Percentiles rank a stretch among this genome's conserved stretches.
phyloP scores from a whole-genome alignment of 805 yeast genomes.

The Brettanomyces naardenensis region DNA sequence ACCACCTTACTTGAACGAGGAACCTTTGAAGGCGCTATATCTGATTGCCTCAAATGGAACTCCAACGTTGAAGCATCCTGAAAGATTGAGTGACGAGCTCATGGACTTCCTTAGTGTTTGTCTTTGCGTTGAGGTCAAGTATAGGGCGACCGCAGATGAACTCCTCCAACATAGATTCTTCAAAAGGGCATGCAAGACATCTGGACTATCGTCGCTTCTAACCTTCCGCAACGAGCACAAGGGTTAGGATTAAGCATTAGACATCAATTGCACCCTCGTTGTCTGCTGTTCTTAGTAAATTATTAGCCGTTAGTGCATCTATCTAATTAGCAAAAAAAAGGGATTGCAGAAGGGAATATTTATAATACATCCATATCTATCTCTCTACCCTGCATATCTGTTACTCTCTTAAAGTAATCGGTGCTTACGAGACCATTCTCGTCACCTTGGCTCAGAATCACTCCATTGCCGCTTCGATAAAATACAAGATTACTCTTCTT shows the following conservation, averaged over 20 bases:
- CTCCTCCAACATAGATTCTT: conserved; percentile 70
- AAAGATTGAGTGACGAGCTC: conserved; percentile 60
- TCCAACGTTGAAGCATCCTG: conserved; percentile 84
- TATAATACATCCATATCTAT: conserved; percentile 3
- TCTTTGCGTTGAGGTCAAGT: conserved; percentile 87
- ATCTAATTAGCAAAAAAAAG: no score
- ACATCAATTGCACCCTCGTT: no score
- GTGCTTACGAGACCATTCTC: conserved; percentile 41
- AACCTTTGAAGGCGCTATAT: conserved; percentile 88
- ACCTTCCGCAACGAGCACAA: conserved; percentile 24
- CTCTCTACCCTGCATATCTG: conserved; percentile 12
- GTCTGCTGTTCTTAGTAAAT: no score
- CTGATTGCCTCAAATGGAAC: conserved; percentile 96
- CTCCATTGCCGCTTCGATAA: conserved; percentile 65
- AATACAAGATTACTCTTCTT: conserved; percentile 38
- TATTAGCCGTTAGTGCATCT: no score
- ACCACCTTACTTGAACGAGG: conserved; percentile 95
- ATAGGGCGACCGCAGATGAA: conserved; percentile 87
- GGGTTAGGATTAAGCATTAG: background rate
- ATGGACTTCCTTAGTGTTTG: conserved; percentile 86
- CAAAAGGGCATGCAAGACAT: conserved; percentile 51
- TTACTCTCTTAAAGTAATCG: conserved; percentile 31
- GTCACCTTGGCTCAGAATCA: conserved; percentile 60
- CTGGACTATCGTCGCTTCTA: conserved; percentile 51
- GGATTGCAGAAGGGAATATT: no score